Conservation (phyloP, 352 stramenopile species). For the Pythium plurisporium region DNA sequence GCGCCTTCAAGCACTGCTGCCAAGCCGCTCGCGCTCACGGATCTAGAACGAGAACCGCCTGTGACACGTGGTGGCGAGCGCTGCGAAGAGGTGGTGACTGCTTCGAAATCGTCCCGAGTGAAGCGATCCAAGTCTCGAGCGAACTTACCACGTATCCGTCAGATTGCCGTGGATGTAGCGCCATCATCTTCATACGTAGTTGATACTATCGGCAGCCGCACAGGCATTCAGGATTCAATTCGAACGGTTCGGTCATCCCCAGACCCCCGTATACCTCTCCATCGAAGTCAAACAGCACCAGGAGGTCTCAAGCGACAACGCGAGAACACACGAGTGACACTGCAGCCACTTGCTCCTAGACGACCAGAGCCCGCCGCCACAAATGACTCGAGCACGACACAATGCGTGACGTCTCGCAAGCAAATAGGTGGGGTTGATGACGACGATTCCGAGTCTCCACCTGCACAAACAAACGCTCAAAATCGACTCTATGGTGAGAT, state of each 20-base stretch:
- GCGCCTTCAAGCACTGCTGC: background rate
- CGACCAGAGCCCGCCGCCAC: no score
- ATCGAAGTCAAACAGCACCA: slow-evolving; percentile 16
- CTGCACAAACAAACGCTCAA: background rate
- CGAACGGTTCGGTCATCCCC: background rate
- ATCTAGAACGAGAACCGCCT: background rate
- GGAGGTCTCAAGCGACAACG: background rate
- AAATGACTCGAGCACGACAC: no score
- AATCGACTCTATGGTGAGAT: slow-evolving; percentile 17
- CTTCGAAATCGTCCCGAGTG: background rate
- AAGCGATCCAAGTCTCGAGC: background rate
- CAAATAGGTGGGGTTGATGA: no score
- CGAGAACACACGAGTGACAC: background rate
- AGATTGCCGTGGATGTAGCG: slow-evolving; percentile 7
- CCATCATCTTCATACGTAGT: background rate
- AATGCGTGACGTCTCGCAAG: no score
- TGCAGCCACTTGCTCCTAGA: no score
- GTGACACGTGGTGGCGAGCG: background rate
- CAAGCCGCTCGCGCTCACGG: background rate
- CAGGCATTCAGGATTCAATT: background rate
- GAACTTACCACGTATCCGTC: background rate
- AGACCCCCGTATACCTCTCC: background rate
- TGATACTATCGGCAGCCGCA: background rate
- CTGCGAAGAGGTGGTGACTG: background rate
- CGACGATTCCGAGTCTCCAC: background rate